Percentiles rank a stretch among this genome's conserved stretches.
Evolutionary conservation across 148 eudicot genomes (phyloP).

Genomic region (Cornus suecica): DNA sequence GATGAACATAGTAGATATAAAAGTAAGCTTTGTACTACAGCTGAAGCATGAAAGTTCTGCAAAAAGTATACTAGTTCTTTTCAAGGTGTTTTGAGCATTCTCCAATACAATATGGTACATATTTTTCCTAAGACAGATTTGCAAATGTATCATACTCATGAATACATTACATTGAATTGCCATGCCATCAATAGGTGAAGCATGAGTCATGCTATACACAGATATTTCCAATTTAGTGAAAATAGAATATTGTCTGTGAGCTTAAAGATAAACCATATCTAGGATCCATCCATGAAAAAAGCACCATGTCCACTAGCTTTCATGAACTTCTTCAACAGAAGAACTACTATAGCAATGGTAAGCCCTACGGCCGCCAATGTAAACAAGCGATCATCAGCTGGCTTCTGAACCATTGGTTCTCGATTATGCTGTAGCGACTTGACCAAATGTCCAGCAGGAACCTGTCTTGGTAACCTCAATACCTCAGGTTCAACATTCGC

Average conservation of each 20-base stretch:
- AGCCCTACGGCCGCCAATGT: constrained; percentile 90
- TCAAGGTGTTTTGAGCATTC: too few relatives aligned
- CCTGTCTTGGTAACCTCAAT: constrained; percentile 29
- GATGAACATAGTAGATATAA: too few relatives aligned
- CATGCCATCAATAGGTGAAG: neutral
- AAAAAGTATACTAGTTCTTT: too few relatives aligned
- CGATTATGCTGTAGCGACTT: constrained; percentile 31
- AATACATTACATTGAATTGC: neutral
- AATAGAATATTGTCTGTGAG: constrained; percentile 1
- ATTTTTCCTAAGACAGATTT: too few relatives aligned
- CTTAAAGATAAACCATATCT: constrained; percentile 13
- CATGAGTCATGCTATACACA: neutral
- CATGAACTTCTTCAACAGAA: constrained; percentile 78
- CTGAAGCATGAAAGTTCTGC: too few relatives aligned
- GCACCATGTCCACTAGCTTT: constrained; percentile 86
- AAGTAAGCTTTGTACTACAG: too few relatives aligned
- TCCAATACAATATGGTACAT: too few relatives aligned
- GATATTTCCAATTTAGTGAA: constrained; percentile 7
- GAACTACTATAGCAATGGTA: constrained; percentile 69
- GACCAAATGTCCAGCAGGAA: constrained; percentile 25
- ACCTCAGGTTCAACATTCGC: constrained; percentile 28
- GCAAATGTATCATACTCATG: too few relatives aligned
- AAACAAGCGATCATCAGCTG: constrained; percentile 75
- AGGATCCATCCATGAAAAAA: constrained; percentile 70
- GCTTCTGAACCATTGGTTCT: constrained; percentile 42